Percentiles rank a stretch among this genome's conserved stretches.
Evolutionary conservation across 768 basidiomycete species (phyloP).

Genomic region (Tremella yokohamensis): DNA sequence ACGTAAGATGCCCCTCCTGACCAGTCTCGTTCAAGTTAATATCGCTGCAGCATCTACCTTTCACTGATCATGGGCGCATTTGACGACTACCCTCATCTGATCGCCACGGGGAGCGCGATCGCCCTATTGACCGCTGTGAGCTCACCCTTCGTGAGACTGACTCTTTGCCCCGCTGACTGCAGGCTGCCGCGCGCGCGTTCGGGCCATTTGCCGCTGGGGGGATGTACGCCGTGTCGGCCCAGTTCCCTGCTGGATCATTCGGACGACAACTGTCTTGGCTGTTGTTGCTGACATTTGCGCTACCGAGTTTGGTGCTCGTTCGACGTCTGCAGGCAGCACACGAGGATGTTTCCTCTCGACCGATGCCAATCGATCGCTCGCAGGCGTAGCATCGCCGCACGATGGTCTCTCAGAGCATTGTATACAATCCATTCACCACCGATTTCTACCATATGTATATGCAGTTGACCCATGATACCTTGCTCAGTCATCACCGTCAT

Average conservation of each 20-base stretch:
- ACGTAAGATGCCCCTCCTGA: too few relatives aligned
- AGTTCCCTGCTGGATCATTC: conserved; percentile 21
- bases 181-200: conserved; percentile 1
- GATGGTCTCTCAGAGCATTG: too few relatives aligned
- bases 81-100: conserved; percentile 35
- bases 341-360: too few relatives aligned
- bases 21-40: too few relatives aligned
- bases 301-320: too few relatives aligned
- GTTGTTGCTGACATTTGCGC: conserved; percentile 15
- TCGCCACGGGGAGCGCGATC: conserved; percentile 31
- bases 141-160: neutral
- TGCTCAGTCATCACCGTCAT: neutral
- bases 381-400: too few relatives aligned
- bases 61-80: conserved; percentile 21
- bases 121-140: conserved; percentile 27
- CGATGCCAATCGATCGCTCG: too few relatives aligned
- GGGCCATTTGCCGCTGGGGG: conserved; percentile 13
- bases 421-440: too few relatives aligned
- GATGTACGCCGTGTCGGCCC: conserved; percentile 38
- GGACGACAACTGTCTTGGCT: conserved; percentile 36
- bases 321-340: too few relatives aligned
- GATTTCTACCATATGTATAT: too few relatives aligned
- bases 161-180: too few relatives aligned
- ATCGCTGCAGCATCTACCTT: conserved; percentile 12
- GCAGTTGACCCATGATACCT: too few relatives aligned